Percentiles rank a stretch among this genome's conserved stretches.
These are phyloP conservation scores for Hypomontagnella monticulosa DNA, from an alignment of 495 filamentous ascomycete species.

Conservation along the genomic window DNA sequence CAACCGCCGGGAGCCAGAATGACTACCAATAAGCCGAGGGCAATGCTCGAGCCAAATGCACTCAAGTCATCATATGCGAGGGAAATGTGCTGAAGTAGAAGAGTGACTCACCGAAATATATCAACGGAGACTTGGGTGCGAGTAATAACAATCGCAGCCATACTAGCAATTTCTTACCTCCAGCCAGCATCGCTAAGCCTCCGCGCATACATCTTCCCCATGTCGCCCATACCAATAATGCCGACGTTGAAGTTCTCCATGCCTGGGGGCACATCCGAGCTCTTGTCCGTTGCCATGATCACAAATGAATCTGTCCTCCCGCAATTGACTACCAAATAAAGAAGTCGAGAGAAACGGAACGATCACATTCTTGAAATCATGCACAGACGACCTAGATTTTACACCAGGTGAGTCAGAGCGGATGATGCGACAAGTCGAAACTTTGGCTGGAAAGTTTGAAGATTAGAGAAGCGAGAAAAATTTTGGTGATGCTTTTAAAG, in stretches of 20 bases:
- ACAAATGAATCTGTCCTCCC: conserved; percentile 3
- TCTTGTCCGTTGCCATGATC: conserved; percentile 33
- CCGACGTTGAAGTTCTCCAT: conserved; percentile 79
- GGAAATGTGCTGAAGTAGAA: conserved; percentile 27
- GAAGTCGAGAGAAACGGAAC: conserved; percentile 2
- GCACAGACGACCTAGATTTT: background rate
- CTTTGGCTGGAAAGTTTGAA: conserved; percentile 6
- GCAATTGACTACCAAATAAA: conserved; percentile 25
- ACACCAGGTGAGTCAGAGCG: conserved; percentile 5
- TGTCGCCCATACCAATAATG: conserved; percentile 98
- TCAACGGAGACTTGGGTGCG: conserved; percentile 32
- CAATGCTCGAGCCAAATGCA: conserved; percentile 99
- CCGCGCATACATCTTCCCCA: conserved; percentile 99
- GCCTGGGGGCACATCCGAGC: conserved; percentile 38
- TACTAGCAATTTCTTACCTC: conserved; percentile 72
- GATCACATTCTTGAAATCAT: conserved; percentile 32
- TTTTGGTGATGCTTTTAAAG: conserved; percentile 18
- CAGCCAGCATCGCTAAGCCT: conserved; percentile 88
- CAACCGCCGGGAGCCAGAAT: conserved; percentile 46
- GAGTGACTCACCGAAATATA: conserved; percentile 37
- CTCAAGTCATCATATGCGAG: conserved; percentile 93
- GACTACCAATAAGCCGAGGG: conserved; percentile 52
- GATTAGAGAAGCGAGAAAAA: conserved; percentile 15
- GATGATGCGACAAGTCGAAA: conserved; percentile 1
- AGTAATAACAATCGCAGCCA: conserved; percentile 23